These are phyloP conservation scores for Dimocarpus longan DNA, from an alignment of 345 rosid genomes.

Conservation along the genomic window DNA sequence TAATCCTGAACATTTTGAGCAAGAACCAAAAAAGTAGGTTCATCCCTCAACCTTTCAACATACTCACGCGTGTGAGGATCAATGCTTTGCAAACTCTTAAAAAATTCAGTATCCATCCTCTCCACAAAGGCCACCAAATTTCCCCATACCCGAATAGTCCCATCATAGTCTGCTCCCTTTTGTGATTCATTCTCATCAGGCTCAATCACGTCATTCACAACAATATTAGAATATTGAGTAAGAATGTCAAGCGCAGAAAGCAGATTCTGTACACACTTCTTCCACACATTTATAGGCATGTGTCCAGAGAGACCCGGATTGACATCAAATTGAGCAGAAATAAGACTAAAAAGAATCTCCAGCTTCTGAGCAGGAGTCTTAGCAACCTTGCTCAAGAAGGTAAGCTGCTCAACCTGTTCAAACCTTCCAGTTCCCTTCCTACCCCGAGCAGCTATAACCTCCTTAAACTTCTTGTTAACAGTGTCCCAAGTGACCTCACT, in stretches of 20 bases:
- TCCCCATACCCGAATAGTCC: slow-evolving; percentile 82
- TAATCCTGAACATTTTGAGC: slow-evolving; percentile 92
- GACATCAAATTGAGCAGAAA: slow-evolving; percentile 96
- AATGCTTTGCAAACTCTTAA: slow-evolving; percentile 92
- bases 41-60: slow-evolving; percentile 86
- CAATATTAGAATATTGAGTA: slow-evolving; percentile 61
- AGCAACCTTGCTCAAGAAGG: slow-evolving; percentile 86
- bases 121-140: slow-evolving; percentile 89
- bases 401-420: slow-evolving; percentile 96
- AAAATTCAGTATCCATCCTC: slow-evolving; percentile 83
- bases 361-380: slow-evolving; percentile 99
- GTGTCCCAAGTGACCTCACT: slow-evolving; percentile 90
- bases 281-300: slow-evolving; percentile 96
- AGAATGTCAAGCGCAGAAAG: slow-evolving; percentile 79
- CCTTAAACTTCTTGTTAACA: slow-evolving; percentile 90
- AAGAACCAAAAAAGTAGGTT: slow-evolving; percentile 79
- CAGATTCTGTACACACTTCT: slow-evolving; percentile 86
- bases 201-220: slow-evolving; percentile 78
- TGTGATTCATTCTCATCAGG: slow-evolving; percentile 91
- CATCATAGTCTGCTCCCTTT: slow-evolving; percentile 67
- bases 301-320: slow-evolving; percentile 94
- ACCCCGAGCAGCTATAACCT: slow-evolving; percentile 91
- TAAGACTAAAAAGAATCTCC: slow-evolving; percentile 84
- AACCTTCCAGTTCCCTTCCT: slow-evolving; percentile 95
- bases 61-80: slow-evolving; percentile 96